A percentile compares a stretch with the other conserved stretches of the same genome.
These are phyloP conservation scores for Talaromyces sp. DNA, from an alignment of 2,329 filamentous ascomycete species.

Conservation along the genomic window DNA sequence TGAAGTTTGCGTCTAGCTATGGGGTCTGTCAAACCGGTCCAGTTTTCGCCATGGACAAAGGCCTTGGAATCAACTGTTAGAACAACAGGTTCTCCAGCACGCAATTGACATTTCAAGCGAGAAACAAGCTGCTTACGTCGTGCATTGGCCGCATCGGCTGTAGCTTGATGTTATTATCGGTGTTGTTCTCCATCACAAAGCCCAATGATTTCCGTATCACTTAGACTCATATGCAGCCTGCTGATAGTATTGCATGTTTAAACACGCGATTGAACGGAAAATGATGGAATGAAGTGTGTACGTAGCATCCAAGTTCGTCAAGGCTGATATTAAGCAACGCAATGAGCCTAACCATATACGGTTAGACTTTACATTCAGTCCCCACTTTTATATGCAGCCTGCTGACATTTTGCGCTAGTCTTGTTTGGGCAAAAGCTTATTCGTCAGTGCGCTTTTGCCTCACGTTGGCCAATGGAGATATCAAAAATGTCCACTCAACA, in stretches of 20 bases:
- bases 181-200: background rate
- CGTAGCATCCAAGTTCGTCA: background rate
- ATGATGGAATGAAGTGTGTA: background rate
- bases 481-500: background rate
- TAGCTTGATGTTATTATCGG: background rate
- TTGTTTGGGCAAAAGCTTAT: background rate
- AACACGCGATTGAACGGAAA: background rate
- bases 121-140: background rate
- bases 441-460: background rate
- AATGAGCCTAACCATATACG: background rate
- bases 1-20: conserved; percentile 13
- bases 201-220: background rate
- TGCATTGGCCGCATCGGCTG: conserved; percentile 1
- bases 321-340: background rate
- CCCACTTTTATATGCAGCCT: conserved; percentile 6
- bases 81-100: background rate
- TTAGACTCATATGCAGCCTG: background rate
- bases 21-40: conserved; percentile 13
- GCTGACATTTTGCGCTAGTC: conserved; percentile 2
- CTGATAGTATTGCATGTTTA: background rate
- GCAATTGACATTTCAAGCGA: background rate
- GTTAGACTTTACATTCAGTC: background rate
- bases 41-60: conserved; percentile 9
- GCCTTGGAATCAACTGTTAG: background rate
- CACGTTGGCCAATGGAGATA: background rate